These are phyloP conservation scores for Escovopsis sp. DNA, from an alignment of 2,329 filamentous ascomycete genomes.

Conservation along the genomic window DNA sequence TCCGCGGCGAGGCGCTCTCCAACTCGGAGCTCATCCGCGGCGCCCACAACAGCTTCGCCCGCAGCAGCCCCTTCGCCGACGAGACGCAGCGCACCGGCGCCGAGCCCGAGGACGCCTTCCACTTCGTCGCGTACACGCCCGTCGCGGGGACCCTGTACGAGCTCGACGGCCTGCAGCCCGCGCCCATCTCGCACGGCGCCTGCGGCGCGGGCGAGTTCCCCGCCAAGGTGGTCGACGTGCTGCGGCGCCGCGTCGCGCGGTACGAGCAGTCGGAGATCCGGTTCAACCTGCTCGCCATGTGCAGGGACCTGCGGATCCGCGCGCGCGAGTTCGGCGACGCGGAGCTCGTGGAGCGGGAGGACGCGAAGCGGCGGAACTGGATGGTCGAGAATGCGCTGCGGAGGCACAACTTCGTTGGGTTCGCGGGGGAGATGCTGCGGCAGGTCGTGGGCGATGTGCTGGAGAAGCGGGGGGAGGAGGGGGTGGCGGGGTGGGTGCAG, in stretches of 20 bases:
- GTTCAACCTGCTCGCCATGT: constrained; percentile 92
- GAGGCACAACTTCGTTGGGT: constrained; percentile 91
- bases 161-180: constrained; percentile 84
- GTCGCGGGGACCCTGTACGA: constrained; percentile 76
- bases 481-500: constrained; percentile 60
- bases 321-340: constrained; percentile 71
- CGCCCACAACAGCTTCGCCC: constrained; percentile 83
- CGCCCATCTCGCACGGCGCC: constrained; percentile 75
- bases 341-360: constrained; percentile 64
- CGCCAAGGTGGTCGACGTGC: constrained; percentile 67
- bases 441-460: constrained; percentile 67
- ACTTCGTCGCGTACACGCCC: constrained; percentile 91
- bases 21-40: constrained; percentile 56
- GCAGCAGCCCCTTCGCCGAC: constrained; percentile 79
- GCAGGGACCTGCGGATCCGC: constrained; percentile 62
- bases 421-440: constrained; percentile 81
- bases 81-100: constrained; percentile 58
- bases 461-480: constrained; percentile 44
- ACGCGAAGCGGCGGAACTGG: constrained; percentile 75
- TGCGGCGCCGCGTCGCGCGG: constrained; percentile 68
- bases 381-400: constrained; percentile 88
- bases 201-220: constrained; percentile 54
- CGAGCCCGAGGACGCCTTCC: constrained; percentile 70
- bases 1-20: constrained; percentile 45
- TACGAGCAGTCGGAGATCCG: constrained; percentile 82